Percentiles rank a stretch among this genome's conserved stretches.
phyloP scores from a whole-genome alignment of 2,329 filamentous ascomycete genomes.

The Pseudogymnoascus sp. region DNA sequence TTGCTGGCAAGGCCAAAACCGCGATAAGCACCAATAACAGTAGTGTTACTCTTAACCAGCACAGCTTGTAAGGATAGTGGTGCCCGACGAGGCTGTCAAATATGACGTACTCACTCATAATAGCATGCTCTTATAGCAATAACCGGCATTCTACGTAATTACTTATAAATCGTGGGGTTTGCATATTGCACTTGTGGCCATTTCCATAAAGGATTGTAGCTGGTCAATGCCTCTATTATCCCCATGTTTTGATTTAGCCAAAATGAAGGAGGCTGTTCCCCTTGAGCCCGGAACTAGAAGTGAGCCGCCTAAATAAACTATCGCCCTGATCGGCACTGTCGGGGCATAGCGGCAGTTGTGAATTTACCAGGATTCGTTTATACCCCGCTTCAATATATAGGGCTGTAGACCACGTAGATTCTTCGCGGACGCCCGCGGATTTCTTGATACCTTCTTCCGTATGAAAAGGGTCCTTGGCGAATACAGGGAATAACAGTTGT shows the following conservation, averaged over 20 bases:
- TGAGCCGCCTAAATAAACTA: slow-evolving; percentile 20
- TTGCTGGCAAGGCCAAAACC: not conserved
- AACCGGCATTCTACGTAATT: not conserved
- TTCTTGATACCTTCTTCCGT: not conserved
- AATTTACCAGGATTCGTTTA: not conserved
- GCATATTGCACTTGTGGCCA: not conserved
- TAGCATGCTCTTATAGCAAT: not conserved
- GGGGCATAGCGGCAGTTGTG: not conserved
- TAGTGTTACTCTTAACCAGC: not conserved
- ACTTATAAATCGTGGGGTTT: not conserved
- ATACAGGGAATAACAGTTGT: too few species aligned
- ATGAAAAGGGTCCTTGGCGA: too few species aligned
- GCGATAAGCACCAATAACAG: not conserved
- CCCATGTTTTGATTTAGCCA: not conserved
- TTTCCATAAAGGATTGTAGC: not conserved
- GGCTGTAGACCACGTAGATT: not conserved
- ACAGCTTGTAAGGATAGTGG: not conserved
- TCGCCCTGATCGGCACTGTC: not conserved
- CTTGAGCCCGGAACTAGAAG: not conserved
- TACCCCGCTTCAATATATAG: not conserved
- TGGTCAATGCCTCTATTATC: not conserved
- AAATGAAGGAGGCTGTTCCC: not conserved
- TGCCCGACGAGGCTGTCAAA: not conserved
- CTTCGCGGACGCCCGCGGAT: not conserved
- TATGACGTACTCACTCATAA: not conserved